Evolutionary conservation across 2,329 filamentous ascomycete species (phyloP), one percentile per base, ranked within the genome.

Genomic region (Trichoderma koningiopsis): DNA sequence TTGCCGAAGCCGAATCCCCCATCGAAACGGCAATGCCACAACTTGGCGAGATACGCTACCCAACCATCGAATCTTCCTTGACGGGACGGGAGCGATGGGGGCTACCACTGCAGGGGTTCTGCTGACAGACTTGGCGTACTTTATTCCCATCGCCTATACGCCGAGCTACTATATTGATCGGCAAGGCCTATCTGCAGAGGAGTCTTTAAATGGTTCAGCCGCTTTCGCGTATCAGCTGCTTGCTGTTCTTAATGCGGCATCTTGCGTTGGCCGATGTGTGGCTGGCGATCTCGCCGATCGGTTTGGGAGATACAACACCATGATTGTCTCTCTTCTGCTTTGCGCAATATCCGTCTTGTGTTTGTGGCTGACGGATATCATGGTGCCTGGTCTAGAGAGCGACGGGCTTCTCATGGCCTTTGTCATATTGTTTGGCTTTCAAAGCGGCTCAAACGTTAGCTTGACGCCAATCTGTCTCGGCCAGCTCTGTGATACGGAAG

Each of bases 191-290:
- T 24, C 31, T 4, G 31, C 40, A 2, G 49, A 52, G 2, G 69
- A 70, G 5, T 71, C 72, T 16, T 71, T 76, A 27, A 75, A 74
- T n/a, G 52, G 43, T 13, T 49, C 40, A 8, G 52, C 43, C 43
- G 62, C 27, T 24, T 56, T 65, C 31, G 62, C 62, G 5, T 95
- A 93, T 77, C 89, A 93, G 71, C 84, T 96, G 33, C 84, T 96
- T n/a, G 89, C 93, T 0, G 87, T 96, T 69, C 85, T 97, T 75
- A 96, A 96, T 76, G 92, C 88, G 0, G 92, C 91, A 13, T 93
- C 90, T 0, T 89, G 91, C 64, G 81, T 96, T 8, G 94, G 94
- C 3, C 88, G 94, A 27, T 91, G 89, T 79, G 83, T 94, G 0
- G 92, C 93, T 0, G 93, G 93, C 0, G 85, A 92, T 71, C 81